Base-by-base conservation (phyloP, 1,139 yeast genomes). In the Nakaseomyces delphensis region DNA sequence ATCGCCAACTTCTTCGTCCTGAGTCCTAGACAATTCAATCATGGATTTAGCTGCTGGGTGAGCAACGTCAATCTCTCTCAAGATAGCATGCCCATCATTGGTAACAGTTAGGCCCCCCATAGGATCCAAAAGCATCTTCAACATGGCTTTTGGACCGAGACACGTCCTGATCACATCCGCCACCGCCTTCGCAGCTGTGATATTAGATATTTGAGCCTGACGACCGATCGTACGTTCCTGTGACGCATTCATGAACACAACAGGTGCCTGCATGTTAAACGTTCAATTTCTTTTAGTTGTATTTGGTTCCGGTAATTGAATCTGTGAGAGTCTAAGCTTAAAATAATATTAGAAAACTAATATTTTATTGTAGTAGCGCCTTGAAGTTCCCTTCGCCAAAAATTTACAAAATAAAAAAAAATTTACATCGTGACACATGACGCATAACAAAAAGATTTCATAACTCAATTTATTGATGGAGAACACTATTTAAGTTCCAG, bases 21-120 rank as follows among this genome's bases (percentile, higher is more conserved):
- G 98, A 7, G 98, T 89, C 68, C 98, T 77, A 56, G 94, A 81
- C 54, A 93, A 74, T 67, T 93, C 98, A 60, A 93, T 84, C 97
- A 93, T 93, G 27, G 95, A 83, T 67, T 93, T 93, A 42, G 99
- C 98, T 7, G 98, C 98, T 4, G 99, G 98, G 61, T 87, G 97
- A 3, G 93, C 83, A 46, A 85, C 95, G 59, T 85, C 95, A 49
- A 85, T 84, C 63, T 85, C 95, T 57, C 95, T 73, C 53, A 85
- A 69, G 46, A 85, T 85, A 9, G 95, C 96, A 63, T 89, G 97
- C 6, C 99, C 99, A 63, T 93, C 99, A 65, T 93, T 93, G 45
- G 99, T 93, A 53, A 93, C 73, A 15, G 91, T 96, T 51, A 93
- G 84, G 30, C 98, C 98, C 25, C 99, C 99, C 91, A 91, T 89